These are phyloP conservation scores for Sugiyamaella xylanicola DNA, from an alignment of 1,139 yeast species.

Conservation along the genomic window DNA sequence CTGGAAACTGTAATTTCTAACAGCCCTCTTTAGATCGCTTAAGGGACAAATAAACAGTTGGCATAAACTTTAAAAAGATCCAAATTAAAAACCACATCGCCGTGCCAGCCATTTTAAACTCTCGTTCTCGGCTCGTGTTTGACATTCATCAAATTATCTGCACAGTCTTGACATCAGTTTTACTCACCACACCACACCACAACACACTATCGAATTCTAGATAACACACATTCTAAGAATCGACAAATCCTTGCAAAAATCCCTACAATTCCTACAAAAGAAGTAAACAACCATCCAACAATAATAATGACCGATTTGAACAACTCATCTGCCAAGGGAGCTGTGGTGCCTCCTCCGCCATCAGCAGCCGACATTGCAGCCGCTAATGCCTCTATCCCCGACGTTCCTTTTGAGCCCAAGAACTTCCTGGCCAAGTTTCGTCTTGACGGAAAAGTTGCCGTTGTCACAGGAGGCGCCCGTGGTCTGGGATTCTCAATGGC, in stretches of 20 bases:
- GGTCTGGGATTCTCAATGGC: conserved; percentile 67
- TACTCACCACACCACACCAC: no score
- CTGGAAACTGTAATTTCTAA: no score
- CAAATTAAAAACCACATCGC: neutral
- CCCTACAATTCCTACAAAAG: no score
- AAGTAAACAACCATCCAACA: neutral
- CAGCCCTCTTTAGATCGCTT: neutral
- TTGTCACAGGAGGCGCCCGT: conserved; percentile 72
- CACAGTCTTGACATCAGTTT: no score
- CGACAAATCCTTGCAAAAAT: neutral
- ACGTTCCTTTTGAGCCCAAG: conserved; percentile 42
- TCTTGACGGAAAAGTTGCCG: conserved; percentile 67
- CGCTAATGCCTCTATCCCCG: conserved; percentile 41
- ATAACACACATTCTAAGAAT: no score
- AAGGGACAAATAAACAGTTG: neutral
- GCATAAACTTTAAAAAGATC: neutral
- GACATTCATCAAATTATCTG: neutral
- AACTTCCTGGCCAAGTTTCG: conserved; percentile 51
- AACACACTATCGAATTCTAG: no score
- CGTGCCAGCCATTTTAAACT: conserved; percentile 12
- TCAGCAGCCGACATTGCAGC: conserved; percentile 45
- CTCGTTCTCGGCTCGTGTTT: conserved; percentile 1
- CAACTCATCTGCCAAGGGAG: conserved; percentile 38
- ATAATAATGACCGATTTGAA: conserved; percentile 20
- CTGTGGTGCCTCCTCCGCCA: conserved; percentile 47